Base-by-base conservation (phyloP, 2,329 filamentous ascomycete genomes). In the Biscogniauxia marginata region DNA sequence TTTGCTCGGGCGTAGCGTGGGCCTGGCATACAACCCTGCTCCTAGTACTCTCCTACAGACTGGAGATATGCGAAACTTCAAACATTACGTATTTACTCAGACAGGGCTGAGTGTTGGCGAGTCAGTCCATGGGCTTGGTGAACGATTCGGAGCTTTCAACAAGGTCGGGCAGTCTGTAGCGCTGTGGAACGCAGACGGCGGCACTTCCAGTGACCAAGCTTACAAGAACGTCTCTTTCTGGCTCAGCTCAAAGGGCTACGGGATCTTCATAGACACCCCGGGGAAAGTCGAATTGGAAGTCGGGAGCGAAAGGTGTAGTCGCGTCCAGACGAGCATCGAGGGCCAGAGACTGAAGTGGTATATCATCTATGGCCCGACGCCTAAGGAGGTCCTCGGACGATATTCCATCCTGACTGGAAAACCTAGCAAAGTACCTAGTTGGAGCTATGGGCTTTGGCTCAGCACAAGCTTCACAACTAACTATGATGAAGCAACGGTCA, bases 371-470 rank as follows among this genome's bases (percentile, higher is more conserved):
- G 89, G 89, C 0, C 82, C 83, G 1, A 84, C 82, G 0, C 88
- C 88, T 0, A 90, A 90, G 71, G 87, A 91, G 49, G 83, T 92
- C 1, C 74, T 92, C 16, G 78, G 79, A 39, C 81, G 83, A 60
- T 92, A 91, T 69, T 83, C 86, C 0, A 74, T 80, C 20, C 76
- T 92, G 34, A 91, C 87, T 0, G 89, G 89, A 1, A 79, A 79
- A 48, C 82, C 89, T 0, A 81, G 79, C 34, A 79, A 80, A 54
- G 82, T 90, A 1, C 89, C 89, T 0, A 80, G 82, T 23, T 92
- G 89, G 89, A 90, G 86, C 60, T 91, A 86, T 60, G 88, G 88
- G 1, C 77, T 91, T 7, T 91, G 88, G 88, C 78, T 92, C 19
- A 90, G 85, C 54, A 93, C 89, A 13, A 88, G 84, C 58, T 91